Conservation (phyloP, 169 alveolate species). For the Eimeria praecox region DNA sequence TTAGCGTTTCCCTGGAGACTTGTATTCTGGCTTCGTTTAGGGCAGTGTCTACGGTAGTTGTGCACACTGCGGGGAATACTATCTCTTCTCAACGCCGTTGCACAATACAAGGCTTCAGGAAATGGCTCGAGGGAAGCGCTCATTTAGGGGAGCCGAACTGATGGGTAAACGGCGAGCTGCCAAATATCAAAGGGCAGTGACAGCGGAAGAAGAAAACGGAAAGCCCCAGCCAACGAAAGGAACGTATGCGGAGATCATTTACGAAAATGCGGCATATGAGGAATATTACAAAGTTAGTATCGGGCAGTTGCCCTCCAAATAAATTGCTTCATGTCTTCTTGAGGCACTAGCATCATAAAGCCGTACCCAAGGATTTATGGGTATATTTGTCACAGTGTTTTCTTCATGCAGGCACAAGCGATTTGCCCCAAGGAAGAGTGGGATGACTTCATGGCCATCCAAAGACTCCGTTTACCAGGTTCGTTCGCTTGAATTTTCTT, state of each 20-base stretch:
- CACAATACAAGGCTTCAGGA: neutral
- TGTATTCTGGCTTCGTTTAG: neutral
- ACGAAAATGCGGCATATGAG: conserved; percentile 78
- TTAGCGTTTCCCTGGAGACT: neutral
- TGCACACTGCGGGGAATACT: neutral
- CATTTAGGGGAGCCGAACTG: conserved; percentile 67
- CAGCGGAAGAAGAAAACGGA: neutral
- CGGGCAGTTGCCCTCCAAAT: neutral
- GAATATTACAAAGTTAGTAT: conserved; percentile 67
- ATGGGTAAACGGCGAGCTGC: conserved; percentile 73
- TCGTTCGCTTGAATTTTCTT: neutral
- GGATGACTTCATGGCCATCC: conserved; percentile 73
- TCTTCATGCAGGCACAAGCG: conserved; percentile 66
- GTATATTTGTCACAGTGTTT: neutral
- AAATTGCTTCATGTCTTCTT: neutral
- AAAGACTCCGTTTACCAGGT: conserved; percentile 67
- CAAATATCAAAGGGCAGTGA: conserved; percentile 40
- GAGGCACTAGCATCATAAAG: neutral
- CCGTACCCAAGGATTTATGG: neutral
- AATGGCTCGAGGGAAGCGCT: conserved; percentile 74
- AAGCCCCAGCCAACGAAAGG: neutral
- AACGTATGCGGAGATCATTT: conserved; percentile 41
- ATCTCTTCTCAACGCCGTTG: neutral
- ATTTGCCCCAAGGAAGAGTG: conserved; percentile 77
- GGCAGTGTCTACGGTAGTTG: neutral